Conservation (phyloP, 495 filamentous ascomycete genomes). For the Neurospora hispaniola region DNA sequence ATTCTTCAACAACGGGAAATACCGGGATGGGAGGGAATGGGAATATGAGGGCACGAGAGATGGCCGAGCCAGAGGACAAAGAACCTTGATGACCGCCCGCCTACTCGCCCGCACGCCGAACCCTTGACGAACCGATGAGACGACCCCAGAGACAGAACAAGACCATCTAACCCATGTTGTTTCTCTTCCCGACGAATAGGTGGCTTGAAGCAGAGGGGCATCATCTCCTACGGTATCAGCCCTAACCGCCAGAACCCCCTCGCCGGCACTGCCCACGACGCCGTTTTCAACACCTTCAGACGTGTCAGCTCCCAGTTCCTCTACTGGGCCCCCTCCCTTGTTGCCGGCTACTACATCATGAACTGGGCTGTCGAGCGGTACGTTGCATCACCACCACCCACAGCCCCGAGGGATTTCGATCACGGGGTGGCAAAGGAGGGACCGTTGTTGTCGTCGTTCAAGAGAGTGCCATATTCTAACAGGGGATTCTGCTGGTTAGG, state of each 20-base stretch:
- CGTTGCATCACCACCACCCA: constrained; percentile 15
- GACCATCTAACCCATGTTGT: neutral
- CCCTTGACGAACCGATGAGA: neutral
- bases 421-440: neutral
- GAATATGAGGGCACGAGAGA: neutral
- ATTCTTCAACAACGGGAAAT: neutral
- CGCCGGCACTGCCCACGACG: constrained; percentile 44
- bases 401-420: neutral
- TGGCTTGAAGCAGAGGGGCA: constrained; percentile 44
- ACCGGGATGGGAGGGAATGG: neutral
- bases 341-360: constrained; percentile 66
- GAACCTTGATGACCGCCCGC: neutral
- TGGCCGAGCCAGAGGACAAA: neutral
- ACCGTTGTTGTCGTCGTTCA: neutral
- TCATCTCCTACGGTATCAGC: constrained; percentile 41
- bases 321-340: constrained; percentile 70
- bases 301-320: constrained; percentile 57
- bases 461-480: constrained; percentile 6
- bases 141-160: neutral
- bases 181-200: constrained; percentile 23
- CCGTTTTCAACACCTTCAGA: constrained; percentile 54
- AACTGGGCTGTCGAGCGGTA: constrained; percentile 82
- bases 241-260: constrained; percentile 47
- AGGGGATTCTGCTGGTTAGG: constrained; percentile 32
- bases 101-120: neutral